phyloP scores from a whole-genome alignment of 306 rosid species.

The Cucumis cinereus region DNA sequence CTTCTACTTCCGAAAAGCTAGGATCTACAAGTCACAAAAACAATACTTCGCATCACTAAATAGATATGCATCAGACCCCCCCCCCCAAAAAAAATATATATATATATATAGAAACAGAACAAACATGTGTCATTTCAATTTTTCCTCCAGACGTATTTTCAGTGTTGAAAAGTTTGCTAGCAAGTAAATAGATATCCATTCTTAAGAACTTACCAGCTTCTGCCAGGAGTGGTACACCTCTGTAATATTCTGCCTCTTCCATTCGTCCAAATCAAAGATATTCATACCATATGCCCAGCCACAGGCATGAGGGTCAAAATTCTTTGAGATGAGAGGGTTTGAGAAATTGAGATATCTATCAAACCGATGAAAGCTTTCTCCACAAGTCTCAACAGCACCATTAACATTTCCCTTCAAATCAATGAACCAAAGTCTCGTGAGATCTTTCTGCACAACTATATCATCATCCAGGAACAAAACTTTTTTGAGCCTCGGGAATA shows the following conservation, averaged over 20 bases:
- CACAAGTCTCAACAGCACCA: constrained; percentile 98
- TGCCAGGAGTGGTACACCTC: constrained; percentile 92
- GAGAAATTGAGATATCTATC: constrained; percentile 95
- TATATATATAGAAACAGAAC: too few relatives aligned
- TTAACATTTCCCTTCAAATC: constrained; percentile 86
- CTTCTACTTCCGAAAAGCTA: neutral
- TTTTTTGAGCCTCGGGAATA: constrained; percentile 84
- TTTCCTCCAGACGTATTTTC: neutral
- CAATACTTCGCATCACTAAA: neutral
- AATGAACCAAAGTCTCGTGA: constrained; percentile 69
- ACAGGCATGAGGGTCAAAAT: constrained; percentile 85
- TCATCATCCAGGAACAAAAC: constrained; percentile 93
- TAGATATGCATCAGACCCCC: neutral
- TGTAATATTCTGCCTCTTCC: constrained; percentile 94
- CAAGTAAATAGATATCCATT: neutral
- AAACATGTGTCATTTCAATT: too few relatives aligned
- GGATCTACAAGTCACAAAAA: neutral
- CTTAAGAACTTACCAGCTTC: constrained; percentile 52
- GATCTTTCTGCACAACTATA: constrained; percentile 87
- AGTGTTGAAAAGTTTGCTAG: neutral
- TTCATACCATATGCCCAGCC: constrained; percentile 99
- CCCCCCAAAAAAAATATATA: too few relatives aligned
- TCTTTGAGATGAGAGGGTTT: constrained; percentile 78
- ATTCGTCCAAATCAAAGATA: constrained; percentile 74
- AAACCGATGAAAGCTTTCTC: constrained; percentile 90